Evolutionary conservation across 2,329 filamentous ascomycete genomes (phyloP).

Genomic region (Beauveria brongniartii): DNA sequence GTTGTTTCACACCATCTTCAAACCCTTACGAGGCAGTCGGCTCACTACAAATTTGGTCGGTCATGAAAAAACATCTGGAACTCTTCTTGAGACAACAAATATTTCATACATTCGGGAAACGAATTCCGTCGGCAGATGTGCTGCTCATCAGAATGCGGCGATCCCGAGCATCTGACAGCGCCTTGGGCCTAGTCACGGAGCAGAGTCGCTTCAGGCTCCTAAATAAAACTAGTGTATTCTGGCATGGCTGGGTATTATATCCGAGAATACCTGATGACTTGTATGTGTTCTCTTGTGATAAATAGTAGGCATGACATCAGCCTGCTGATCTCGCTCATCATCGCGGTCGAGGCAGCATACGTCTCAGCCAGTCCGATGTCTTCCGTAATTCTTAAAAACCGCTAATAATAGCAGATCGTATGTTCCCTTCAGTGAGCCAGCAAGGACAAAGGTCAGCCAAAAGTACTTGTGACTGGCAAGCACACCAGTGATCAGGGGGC

Average conservation of each 20-base stretch:
- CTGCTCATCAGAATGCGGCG: background rate
- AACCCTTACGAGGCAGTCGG: background rate
- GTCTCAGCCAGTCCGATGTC: background rate
- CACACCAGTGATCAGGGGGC: slow-evolving; percentile 56
- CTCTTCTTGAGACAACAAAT: background rate
- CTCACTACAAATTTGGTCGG: no score
- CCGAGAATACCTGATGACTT: background rate
- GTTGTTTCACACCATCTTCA: background rate
- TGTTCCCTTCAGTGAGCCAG: slow-evolving; percentile 51
- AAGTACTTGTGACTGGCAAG: slow-evolving; percentile 48
- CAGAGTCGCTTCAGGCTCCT: no score
- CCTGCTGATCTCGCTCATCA: background rate
- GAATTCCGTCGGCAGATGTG: background rate
- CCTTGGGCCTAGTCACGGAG: no score
- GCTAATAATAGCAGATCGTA: slow-evolving; percentile 53
- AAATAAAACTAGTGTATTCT: no score
- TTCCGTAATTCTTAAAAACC: slow-evolving; percentile 29
- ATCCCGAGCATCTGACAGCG: background rate
- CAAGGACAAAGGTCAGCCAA: slow-evolving; percentile 55
- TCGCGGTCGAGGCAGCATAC: background rate
- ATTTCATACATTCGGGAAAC: background rate
- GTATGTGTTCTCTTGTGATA: background rate
- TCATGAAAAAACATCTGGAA: background rate
- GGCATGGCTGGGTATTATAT: no score
- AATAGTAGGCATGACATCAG: background rate